Conservation (phyloP, 23 red algal species). For the Pyropia haitanensis region DNA sequence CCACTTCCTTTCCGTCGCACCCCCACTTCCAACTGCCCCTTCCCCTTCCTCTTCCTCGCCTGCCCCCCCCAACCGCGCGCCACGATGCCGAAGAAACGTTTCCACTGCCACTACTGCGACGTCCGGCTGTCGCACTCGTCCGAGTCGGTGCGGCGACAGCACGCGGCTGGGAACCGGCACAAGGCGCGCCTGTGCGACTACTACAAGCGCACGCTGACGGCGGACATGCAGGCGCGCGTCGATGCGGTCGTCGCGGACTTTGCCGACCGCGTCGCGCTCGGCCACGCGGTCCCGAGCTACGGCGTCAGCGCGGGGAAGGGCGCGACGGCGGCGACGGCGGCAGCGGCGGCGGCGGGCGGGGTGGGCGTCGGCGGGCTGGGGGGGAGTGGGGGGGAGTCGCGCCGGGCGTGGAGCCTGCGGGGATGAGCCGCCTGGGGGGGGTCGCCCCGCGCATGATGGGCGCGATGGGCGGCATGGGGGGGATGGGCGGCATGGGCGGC, state of each 20-base stretch:
- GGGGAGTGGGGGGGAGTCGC: too few species aligned
- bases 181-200: not conserved
- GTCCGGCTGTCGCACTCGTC: not conserved
- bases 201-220: not conserved
- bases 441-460: too few species aligned
- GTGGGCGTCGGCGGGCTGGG: too few species aligned
- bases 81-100: not conserved
- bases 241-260: constrained; percentile 1
- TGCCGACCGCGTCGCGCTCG: not conserved
- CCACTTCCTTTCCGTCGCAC: too few species aligned
- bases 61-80: too few species aligned
- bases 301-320: not conserved
- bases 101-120: not conserved
- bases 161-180: not conserved
- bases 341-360: too few species aligned
- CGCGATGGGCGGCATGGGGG: too few species aligned
- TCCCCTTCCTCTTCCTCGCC: too few species aligned
- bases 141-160: not conserved
- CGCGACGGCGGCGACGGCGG: too few species aligned
- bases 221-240: not conserved
- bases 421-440: too few species aligned
- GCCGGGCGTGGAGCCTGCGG: too few species aligned
- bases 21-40: too few species aligned
- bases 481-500: constrained; percentile 3
- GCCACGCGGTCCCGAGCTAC: not conserved